phyloP scores from a whole-genome alignment of 1,284 basidiomycete genomes.

The Chiua sp. region DNA sequence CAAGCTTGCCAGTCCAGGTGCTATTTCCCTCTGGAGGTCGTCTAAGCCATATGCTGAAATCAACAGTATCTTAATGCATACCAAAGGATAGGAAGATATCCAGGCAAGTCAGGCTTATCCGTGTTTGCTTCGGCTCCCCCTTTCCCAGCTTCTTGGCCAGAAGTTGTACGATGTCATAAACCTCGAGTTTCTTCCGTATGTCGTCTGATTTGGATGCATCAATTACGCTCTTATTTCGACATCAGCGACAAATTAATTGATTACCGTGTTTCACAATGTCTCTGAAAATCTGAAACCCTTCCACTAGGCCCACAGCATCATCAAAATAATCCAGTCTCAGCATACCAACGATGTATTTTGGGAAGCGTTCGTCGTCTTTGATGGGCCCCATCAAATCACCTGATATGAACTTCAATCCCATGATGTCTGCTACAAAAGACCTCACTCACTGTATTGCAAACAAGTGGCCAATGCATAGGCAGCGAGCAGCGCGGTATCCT shows the following conservation, averaged over 20 bases:
- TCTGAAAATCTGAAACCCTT: slow-evolving; percentile 32
- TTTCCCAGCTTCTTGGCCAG: no score
- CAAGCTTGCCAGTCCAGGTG: slow-evolving; percentile 16
- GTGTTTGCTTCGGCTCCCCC: no score
- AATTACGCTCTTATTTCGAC: no score
- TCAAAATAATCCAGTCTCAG: slow-evolving; percentile 28
- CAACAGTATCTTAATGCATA: slow-evolving; percentile 1
- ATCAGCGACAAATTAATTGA: no score
- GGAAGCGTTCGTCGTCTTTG: slow-evolving; percentile 3
- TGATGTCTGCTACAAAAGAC: no score
- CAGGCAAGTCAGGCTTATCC: no score
- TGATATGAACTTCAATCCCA: no score
- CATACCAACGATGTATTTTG: slow-evolving; percentile 26
- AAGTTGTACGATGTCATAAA: no score
- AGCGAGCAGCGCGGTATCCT: no score
- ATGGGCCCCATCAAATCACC: slow-evolving; percentile 23
- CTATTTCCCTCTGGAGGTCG: slow-evolving; percentile 6
- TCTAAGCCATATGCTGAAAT: not conserved
- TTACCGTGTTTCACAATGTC: slow-evolving; percentile 27
- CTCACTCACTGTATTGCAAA: slow-evolving; percentile 17
- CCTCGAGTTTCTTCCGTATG: no score
- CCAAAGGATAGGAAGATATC: slow-evolving; percentile 18
- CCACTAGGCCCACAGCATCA: no score
- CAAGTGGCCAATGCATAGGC: slow-evolving; percentile 19
- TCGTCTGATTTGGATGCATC: no score